Evolutionary conservation across 768 basidiomycete species (phyloP), one percentile per base, ranked within the genome.

Genomic region (Cytidiella melzeri): DNA sequence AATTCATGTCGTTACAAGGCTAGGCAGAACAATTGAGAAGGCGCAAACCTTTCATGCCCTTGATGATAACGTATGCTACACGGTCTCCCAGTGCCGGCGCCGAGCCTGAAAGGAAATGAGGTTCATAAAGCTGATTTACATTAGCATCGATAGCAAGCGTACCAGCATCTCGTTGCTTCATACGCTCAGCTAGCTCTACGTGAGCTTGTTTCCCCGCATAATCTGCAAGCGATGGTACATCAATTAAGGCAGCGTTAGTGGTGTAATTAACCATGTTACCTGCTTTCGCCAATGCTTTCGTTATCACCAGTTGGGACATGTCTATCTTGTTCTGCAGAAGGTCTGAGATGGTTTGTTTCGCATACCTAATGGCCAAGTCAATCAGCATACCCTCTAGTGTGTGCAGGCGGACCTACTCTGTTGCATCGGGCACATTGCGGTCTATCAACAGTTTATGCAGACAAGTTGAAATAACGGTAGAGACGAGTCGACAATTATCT

Each of bases 261-360:
- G 4, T 18, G 9, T 4, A 37, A 4, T 19, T 19, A 42, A 42
- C 28, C 25, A 38, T 20, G 76, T 49, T 55, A 86, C 88, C 84
- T 30, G 81, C 73, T 70, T 98, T 99, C 0, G 95, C 74, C 15
- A 98, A 75, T 0, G 95, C 96, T 62, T 99, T 99, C 12, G 96
- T 98, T 59, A 99, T 99, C 62, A 99, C 96, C 19, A 99, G 77
- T 63, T 98, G 96, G 6, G 95, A 98, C 91, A 99, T 95, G 64
- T 99, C 96, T 42, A 99, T 74, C 68, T 87, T 95, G 68, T 98
- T 98, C 64, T 96, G 95, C 24, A 99, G 70, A 1, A 99, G 74
- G 60, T 98, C 94, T 0, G 94, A 80, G 53, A 98, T 98, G 38
- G 81, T 85, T 55, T 87, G 89, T 66, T 99, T 98, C 50, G 86